Base-by-base conservation (phyloP, 2,329 filamentous ascomycete species). In the Clarireedia homoeocarpa region DNA sequence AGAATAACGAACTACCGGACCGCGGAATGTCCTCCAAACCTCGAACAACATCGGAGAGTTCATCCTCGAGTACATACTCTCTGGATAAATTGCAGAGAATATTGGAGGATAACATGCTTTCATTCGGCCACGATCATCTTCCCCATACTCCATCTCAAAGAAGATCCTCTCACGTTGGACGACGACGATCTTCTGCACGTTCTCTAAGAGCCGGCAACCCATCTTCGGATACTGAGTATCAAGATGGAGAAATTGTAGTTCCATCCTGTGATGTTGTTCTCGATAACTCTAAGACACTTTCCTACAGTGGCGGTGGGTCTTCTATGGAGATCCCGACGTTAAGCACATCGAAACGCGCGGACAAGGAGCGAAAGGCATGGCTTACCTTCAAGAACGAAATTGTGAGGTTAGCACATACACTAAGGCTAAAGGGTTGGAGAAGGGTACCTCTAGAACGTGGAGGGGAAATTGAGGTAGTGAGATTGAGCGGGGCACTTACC, bases 371-470 rank as follows among this genome's bases (percentile, higher is more conserved):
- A 44, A 84, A 89, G 67, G 84, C 84, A 2, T 96, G 92, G 94
- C 69, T 81, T n/a, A 76, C 71, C 7, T 99, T 96, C 78, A 96
- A 96, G 71, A 86, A 84, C 58, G 92, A 99, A 68, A 94, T 97
- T 60, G 80, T 97, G 55, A 87, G 91, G 39, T 78, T 97, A 57
- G 80, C 89, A 0, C 94, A 97, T 70, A 99, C 94, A 0, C 75
- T 99, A 52, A 84, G 84, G 53, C 79, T 97, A 34, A 96, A 95
- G 70, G 90, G 92, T 9, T 99, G 94, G 94, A 83, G 91, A 53
- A 84, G 84, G 58, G 83, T 99, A 0, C 81, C 89, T 0, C 73
- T 92, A 51, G 86, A 89, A 10, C 75, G 77, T 60, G 88, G 86
- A 61, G 81, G 83, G 51, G 77, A 76, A 39, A 84, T 94, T 60